Evolutionary conservation across 139 green algal genomes (phyloP).

Genomic region (Edaphochlamys debaryana): DNA sequence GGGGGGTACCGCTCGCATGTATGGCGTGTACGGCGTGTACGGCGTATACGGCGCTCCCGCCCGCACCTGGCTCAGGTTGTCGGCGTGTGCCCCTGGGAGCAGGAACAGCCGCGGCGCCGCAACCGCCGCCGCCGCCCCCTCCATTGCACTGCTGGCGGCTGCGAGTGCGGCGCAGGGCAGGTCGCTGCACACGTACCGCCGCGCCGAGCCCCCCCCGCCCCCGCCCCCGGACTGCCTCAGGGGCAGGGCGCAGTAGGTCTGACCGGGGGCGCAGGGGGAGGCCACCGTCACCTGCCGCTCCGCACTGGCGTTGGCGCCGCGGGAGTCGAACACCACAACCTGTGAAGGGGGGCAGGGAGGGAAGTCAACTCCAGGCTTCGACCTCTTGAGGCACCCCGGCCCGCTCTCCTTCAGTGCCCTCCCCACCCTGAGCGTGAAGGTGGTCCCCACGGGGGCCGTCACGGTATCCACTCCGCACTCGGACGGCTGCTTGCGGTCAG

Average conservation of each 20-base stretch:
- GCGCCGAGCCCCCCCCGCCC: too few relatives aligned
- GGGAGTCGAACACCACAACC: constrained; percentile 1
- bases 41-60: too few relatives aligned
- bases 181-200: neutral
- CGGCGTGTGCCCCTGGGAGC: neutral
- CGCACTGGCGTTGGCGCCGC: neutral
- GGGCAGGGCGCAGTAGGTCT: neutral
- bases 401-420: too few relatives aligned
- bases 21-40: too few relatives aligned
- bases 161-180: neutral
- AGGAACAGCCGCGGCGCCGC: neutral
- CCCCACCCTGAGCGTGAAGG: neutral
- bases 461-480: constrained; percentile 15
- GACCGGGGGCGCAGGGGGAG: neutral
- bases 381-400: too few relatives aligned
- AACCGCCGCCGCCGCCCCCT: too few relatives aligned
- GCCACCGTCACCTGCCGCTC: neutral
- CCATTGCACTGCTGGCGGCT: neutral
- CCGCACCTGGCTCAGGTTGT: neutral
- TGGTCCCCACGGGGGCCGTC: neutral
- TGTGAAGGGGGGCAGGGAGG: too few relatives aligned
- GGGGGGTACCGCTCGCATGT: too few relatives aligned
- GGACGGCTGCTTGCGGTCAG: constrained; percentile 6
- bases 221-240: too few relatives aligned
- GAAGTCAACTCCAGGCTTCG: too few relatives aligned